Evolutionary conservation across 352 stramenopile species (phyloP).

Genomic region (Phytophthora capsici): DNA sequence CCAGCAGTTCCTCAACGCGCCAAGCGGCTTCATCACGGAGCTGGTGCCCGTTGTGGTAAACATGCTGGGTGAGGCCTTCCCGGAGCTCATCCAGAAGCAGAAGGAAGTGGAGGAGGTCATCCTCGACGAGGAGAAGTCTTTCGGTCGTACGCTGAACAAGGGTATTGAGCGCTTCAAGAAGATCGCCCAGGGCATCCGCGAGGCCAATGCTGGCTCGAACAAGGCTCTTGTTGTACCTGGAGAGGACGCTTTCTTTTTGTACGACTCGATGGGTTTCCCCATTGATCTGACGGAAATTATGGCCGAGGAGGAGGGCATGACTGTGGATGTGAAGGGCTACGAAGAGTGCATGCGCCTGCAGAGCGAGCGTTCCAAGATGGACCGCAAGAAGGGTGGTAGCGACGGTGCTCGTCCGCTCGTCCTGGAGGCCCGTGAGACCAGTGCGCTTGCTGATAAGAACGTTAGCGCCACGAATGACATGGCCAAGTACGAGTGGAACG

Average conservation of each 20-base stretch:
- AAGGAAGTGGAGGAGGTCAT: conserved; percentile 93
- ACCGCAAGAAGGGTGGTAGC: conserved; percentile 90
- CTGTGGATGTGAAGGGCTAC: conserved; percentile 94
- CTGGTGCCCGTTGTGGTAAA: conserved; percentile 95
- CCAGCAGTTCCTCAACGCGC: conserved; percentile 96
- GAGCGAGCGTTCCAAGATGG: conserved; percentile 82
- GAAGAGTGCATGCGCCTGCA: conserved; percentile 94
- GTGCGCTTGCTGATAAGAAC: conserved; percentile 78
- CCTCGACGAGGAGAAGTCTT: conserved; percentile 96
- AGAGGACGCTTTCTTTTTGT: conserved; percentile 98
- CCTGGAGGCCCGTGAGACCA: conserved; percentile 96
- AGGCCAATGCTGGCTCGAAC: conserved; percentile 56
- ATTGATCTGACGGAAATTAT: conserved; percentile 99
- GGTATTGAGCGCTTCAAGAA: conserved; percentile 91
- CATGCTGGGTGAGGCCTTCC: conserved; percentile 95
- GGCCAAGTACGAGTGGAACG: conserved; percentile 95
- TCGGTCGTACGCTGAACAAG: conserved; percentile 96
- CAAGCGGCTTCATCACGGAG: conserved; percentile 95
- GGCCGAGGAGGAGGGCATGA: conserved; percentile 95
- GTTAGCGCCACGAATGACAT: conserved; percentile 93
- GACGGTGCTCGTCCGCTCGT: conserved; percentile 84
- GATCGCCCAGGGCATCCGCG: conserved; percentile 79
- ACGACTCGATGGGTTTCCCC: conserved; percentile 99
- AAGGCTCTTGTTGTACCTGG: conserved; percentile 89
- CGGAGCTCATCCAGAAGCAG: conserved; percentile 95